phyloP scores from a whole-genome alignment of 1,284 basidiomycete genomes.

The Abortiporus biennis region DNA sequence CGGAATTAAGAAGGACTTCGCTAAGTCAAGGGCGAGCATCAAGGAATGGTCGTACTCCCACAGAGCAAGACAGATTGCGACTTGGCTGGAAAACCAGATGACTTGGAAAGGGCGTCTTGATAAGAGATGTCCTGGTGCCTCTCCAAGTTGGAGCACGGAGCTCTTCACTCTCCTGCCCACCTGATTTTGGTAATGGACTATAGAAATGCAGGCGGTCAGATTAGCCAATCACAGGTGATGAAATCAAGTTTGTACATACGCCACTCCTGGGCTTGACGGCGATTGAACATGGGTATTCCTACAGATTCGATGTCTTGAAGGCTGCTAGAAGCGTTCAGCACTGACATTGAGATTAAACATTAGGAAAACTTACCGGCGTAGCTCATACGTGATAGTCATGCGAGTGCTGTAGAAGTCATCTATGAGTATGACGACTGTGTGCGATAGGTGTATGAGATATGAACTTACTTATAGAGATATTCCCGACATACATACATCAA shows the following conservation, averaged over 20 bases:
- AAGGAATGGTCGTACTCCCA: conserved; percentile 59
- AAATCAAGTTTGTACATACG: conserved; percentile 36
- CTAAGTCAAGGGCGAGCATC: conserved; percentile 57
- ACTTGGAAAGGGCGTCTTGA: conserved; percentile 63
- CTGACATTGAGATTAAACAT: conserved; percentile 11
- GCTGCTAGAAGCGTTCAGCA: conserved; percentile 22
- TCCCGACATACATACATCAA: conserved; percentile 65
- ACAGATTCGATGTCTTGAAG: conserved; percentile 27
- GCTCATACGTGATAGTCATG: conserved; percentile 56
- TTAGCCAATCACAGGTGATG: neutral
- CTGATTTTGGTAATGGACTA: conserved; percentile 61
- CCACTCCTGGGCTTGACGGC: conserved; percentile 69
- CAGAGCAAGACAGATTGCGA: conserved; percentile 51
- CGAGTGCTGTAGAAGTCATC: conserved; percentile 42
- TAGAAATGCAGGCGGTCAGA: conserved; percentile 9
- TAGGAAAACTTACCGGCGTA: conserved; percentile 53
- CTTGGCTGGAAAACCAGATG: conserved; percentile 49
- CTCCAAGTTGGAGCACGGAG: conserved; percentile 41
- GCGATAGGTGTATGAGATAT: conserved; percentile 8
- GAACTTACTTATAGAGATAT: conserved; percentile 66
- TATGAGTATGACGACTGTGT: neutral
- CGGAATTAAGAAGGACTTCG: conserved; percentile 54
- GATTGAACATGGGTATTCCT: conserved; percentile 45
- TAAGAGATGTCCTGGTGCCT: conserved; percentile 44
- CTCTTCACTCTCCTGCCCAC: conserved; percentile 49